Conservation (phyloP, 2,329 filamentous ascomycete genomes). For the Neofusicoccum kwambonambiense region DNA sequence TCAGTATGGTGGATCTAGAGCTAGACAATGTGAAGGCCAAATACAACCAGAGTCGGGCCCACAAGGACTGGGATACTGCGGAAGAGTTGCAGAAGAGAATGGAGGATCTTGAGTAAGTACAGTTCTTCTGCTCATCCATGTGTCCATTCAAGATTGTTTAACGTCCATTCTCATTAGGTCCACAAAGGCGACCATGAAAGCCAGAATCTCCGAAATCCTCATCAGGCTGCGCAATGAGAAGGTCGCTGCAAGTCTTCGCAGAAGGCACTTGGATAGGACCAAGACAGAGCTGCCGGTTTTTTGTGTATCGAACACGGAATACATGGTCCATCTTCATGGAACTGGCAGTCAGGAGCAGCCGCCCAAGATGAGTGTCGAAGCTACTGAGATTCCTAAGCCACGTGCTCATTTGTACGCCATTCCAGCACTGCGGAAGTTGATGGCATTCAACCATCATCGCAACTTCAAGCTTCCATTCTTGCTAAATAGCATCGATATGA, state of each 20-base stretch:
- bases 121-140: no score
- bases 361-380: constrained; percentile 19
- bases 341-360: neutral
- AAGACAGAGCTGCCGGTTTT: constrained; percentile 19
- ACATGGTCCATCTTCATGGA: constrained; percentile 22
- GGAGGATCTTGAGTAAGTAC: neutral
- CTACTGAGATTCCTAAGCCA: constrained; percentile 24
- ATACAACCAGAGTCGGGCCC: neutral
- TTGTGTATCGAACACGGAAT: constrained; percentile 26
- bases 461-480: constrained; percentile 18
- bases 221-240: constrained; percentile 20
- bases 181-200: no score
- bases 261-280: constrained; percentile 17
- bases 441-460: constrained; percentile 5
- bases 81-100: neutral
- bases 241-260: constrained; percentile 1
- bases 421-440: constrained; percentile 21
- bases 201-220: neutral
- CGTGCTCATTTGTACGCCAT: constrained; percentile 20
- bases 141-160: no score
- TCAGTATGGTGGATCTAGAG: neutral
- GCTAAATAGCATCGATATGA: constrained; percentile 24
- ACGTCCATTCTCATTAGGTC: no score
- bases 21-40: neutral
- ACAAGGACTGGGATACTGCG: neutral